phyloP scores from a whole-genome alignment of 768 basidiomycete genomes.

The Amylocystis lapponica region DNA sequence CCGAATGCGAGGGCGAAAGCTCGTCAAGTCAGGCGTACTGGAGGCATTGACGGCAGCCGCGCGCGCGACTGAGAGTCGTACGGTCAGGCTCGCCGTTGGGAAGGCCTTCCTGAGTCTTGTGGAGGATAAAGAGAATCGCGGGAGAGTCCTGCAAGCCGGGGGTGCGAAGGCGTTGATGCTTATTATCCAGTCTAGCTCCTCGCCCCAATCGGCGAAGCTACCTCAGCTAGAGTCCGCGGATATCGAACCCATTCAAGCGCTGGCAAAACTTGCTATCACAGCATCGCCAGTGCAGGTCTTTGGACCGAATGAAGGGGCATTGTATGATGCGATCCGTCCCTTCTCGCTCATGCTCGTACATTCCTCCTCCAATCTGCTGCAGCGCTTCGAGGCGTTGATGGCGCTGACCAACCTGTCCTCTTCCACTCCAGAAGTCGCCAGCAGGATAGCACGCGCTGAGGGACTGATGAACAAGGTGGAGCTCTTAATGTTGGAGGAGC shows the following conservation, averaged over 20 bases:
- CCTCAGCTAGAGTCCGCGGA: constrained; percentile 36
- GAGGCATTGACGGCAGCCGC: constrained; percentile 55
- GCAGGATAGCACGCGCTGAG: constrained; percentile 57
- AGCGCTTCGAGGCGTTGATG: constrained; percentile 92
- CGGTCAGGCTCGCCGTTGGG: constrained; percentile 53
- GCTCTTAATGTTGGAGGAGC: constrained; percentile 74
- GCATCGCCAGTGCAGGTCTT: constrained; percentile 87
- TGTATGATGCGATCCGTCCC: constrained; percentile 81
- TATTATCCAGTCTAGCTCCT: constrained; percentile 44
- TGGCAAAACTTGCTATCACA: constrained; percentile 92
- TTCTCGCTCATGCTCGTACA: constrained; percentile 70
- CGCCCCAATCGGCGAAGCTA: constrained; percentile 13
- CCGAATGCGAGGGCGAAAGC: constrained; percentile 47
- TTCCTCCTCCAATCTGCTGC: constrained; percentile 62
- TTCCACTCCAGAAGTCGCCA: constrained; percentile 56
- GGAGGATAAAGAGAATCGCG: constrained; percentile 73
- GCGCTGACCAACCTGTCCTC: constrained; percentile 94
- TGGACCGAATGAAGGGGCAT: constrained; percentile 72
- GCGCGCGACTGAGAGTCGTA: constrained; percentile 54
- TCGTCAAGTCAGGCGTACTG: constrained; percentile 60
- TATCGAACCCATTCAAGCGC: constrained; percentile 73
- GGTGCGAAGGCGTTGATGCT: constrained; percentile 61
- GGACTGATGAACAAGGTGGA: constrained; percentile 64
- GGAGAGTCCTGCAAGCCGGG: constrained; percentile 70
- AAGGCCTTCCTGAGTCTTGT: constrained; percentile 65